Conservation (phyloP, 1,139 yeast species). For the Diutina mesorugosa region DNA sequence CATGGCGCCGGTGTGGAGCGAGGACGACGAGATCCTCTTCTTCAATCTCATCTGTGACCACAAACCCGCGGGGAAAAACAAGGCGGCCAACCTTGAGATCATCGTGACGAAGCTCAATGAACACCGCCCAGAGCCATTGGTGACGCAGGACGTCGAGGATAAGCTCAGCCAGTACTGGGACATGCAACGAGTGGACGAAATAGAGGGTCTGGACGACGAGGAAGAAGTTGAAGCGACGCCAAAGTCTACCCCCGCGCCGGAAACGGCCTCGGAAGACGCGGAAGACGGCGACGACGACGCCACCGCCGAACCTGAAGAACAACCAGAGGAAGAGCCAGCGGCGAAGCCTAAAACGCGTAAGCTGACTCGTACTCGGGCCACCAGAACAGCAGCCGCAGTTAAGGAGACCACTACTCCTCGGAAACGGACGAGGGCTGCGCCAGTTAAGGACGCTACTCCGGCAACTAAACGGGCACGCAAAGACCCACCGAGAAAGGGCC, state of each 20-base stretch:
- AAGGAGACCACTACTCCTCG: not conserved
- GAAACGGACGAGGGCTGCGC: not conserved
- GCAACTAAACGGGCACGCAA: not conserved
- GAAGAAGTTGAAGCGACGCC: not conserved
- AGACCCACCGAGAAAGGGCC: not conserved
- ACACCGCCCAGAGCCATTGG: conserved; percentile 3
- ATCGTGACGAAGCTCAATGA: conserved; percentile 42
- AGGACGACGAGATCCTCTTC: conserved; percentile 54
- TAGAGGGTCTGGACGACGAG: not conserved
- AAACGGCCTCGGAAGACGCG: not conserved
- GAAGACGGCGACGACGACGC: not conserved
- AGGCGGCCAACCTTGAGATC: conserved; percentile 43
- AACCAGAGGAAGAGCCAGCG: not conserved
- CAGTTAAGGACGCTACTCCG: not conserved
- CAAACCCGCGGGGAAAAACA: conserved; percentile 53
- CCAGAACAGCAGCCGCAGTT: not conserved
- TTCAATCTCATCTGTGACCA: conserved; percentile 54
- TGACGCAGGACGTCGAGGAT: conserved; percentile 7
- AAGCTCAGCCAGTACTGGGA: conserved; percentile 18
- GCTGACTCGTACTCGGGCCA: not conserved
- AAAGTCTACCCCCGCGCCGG: not conserved
- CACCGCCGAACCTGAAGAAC: not conserved
- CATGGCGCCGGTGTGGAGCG: conserved; percentile 27
- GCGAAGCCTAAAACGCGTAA: not conserved
- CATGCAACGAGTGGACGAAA: not conserved